Conservation (phyloP, 1,284 basidiomycete genomes). For the Boletellus sp. region DNA sequence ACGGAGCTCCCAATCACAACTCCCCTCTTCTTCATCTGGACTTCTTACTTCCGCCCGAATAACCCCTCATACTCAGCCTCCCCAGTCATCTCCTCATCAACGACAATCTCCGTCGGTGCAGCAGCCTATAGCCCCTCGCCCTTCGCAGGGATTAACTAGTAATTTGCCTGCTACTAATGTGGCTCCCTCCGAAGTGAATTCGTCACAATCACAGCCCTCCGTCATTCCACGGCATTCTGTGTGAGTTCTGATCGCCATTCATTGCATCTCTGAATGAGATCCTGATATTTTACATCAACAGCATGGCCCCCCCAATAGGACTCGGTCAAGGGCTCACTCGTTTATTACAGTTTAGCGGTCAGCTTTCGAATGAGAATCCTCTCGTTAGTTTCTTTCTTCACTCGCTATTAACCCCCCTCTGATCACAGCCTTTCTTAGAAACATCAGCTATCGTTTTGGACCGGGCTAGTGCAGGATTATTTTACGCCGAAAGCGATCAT, state of each 20-base stretch:
- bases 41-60: constrained; percentile 29
- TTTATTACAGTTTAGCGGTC: constrained; percentile 63
- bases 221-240: constrained; percentile 25
- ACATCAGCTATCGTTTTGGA: constrained; percentile 63
- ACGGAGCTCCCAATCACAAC: constrained; percentile 32
- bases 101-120: constrained; percentile 35
- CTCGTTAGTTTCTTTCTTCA: constrained; percentile 36
- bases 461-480: constrained; percentile 54
- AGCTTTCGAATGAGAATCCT: constrained; percentile 50
- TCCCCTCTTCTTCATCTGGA: constrained; percentile 33
- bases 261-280: constrained; percentile 3
- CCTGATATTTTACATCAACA: constrained; percentile 18
- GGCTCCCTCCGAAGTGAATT: constrained; percentile 26
- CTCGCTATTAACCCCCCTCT: not conserved
- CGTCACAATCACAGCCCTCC: constrained; percentile 26
- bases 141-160: constrained; percentile 27
- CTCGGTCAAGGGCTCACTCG: constrained; percentile 58
- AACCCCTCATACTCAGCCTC: constrained; percentile 29
- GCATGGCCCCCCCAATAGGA: constrained; percentile 37
- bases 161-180: constrained; percentile 20
- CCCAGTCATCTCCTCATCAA: constrained; percentile 34
- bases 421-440: constrained; percentile 39
- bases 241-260: constrained; percentile 22
- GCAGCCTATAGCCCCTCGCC: constrained; percentile 38
- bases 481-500: constrained; percentile 64